Base-by-base conservation (phyloP, 257 asterid species). In the Solanum chiquidenum region DNA sequence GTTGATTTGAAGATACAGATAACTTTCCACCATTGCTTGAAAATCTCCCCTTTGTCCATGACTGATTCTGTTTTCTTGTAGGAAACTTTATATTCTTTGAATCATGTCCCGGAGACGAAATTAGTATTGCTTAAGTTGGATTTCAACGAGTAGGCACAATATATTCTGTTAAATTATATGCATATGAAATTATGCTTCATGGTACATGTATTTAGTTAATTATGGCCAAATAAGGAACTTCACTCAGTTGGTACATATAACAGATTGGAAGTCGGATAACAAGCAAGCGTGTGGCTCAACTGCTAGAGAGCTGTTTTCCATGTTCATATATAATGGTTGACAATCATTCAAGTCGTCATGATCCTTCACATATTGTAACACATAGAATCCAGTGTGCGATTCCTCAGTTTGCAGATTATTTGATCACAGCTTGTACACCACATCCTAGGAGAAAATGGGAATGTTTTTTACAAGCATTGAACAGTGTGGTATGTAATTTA, bases 191-290 rank as follows among this genome's bases (percentile, higher is more conserved):
- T 49, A 80, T 49, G 68, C 85, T 80, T 46, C 69, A 80, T 49
- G 69, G 68, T 80, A 46, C 69, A 49, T 49, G 69, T 31, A 52
- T 49, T 46, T 80, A 5, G 21, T 80, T 29, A 80, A 20, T 80
- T 52, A 29, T 49, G n/a, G 85, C 29, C 42, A 80, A 5, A 46
- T 64, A 80, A 9, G 72, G 83, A 5, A 27, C 66, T 86, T 86
- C 6, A 49, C 46, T 60, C 73, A 60, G 83, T 29, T 76, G 40
- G 80, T 31, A 25, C 87, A 49, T 86, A 21, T 86, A 86, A 88
- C 95, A 97, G 99, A 92, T 97, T 87, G 99, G 99, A 89, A 94
- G 99, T 86, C 95, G 98, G 88, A 91, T 95, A 89, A 96, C 98
- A 34, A 98, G 99, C 87, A 93, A 93, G 87, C 95, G 98, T 46